Evolutionary conservation across 768 basidiomycete species (phyloP).

Genomic region (Lyophyllum atratum): DNA sequence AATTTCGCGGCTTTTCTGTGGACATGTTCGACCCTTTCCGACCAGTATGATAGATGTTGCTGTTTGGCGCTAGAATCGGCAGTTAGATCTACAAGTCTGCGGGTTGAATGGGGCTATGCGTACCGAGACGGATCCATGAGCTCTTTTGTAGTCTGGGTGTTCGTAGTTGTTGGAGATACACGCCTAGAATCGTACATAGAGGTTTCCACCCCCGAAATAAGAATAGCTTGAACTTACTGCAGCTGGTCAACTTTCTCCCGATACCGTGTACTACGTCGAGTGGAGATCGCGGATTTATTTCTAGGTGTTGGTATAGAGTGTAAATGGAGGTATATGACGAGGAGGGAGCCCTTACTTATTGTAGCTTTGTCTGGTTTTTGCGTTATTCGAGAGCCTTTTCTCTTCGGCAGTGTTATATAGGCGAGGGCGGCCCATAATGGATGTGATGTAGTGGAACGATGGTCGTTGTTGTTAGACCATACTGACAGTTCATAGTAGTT

Average conservation of each 20-base stretch:
- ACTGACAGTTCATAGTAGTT: neutral
- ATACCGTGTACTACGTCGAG: neutral
- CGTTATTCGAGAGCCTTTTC: neutral
- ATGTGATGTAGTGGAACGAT: neutral
- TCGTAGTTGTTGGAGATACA: neutral
- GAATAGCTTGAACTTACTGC: neutral
- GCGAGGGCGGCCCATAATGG: neutral
- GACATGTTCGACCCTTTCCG: neutral
- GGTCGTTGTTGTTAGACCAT: neutral
- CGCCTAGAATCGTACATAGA: neutral
- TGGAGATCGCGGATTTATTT: neutral
- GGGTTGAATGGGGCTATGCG: neutral
- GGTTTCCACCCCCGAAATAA: too few relatives aligned
- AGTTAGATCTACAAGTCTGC: neutral
- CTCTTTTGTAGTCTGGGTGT: neutral
- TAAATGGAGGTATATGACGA: neutral
- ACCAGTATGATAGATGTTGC: neutral
- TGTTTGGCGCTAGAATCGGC: neutral
- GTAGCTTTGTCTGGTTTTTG: neutral
- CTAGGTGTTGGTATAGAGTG: neutral
- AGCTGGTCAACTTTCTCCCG: neutral
- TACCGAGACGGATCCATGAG: neutral
- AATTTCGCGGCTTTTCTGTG: neutral
- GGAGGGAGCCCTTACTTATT: neutral
- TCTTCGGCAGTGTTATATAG: neutral